Conservation (phyloP, 345 rosid genomes). For the Melastoma malabathricum region DNA sequence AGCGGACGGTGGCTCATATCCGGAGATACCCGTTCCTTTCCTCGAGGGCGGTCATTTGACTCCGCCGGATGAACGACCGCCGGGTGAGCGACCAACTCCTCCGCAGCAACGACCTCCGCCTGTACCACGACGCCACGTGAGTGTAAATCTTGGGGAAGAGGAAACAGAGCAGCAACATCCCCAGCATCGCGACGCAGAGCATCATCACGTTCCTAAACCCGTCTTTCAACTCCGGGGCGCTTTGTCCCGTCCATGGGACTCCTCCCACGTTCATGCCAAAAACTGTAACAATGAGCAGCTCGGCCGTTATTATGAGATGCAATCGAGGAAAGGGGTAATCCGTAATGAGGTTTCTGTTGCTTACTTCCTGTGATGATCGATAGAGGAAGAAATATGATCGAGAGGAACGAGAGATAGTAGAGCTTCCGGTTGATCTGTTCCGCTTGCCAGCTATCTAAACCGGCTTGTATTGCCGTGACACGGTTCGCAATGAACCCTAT, state of each 20-base stretch:
- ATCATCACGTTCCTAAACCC: conserved; percentile 88
- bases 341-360: too few species aligned
- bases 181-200: conserved; percentile 46
- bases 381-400: conserved; percentile 83
- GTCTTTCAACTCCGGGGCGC: conserved; percentile 34
- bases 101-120: conserved; percentile 22
- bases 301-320: too few species aligned
- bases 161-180: conserved; percentile 50
- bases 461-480: conserved; percentile 79
- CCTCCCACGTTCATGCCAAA: conserved; percentile 99
- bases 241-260: conserved; percentile 94
- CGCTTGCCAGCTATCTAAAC: conserved; percentile 88
- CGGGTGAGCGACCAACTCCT: too few species aligned
- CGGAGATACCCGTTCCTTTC: conserved; percentile 67
- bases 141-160: conserved; percentile 48
- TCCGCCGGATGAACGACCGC: conserved; percentile 51
- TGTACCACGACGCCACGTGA: conserved; percentile 35
- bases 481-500: conserved; percentile 93
- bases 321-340: too few species aligned
- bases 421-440: conserved; percentile 92
- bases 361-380: conserved; percentile 95
- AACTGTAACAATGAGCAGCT: too few species aligned
- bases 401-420: conserved; percentile 89
- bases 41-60: conserved; percentile 15
- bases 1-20: too few species aligned